Percentiles rank a stretch among this genome's conserved stretches.
These are phyloP conservation scores for Moricandia moricandioides DNA, from an alignment of 345 rosid genomes.

Conservation along the genomic window DNA sequence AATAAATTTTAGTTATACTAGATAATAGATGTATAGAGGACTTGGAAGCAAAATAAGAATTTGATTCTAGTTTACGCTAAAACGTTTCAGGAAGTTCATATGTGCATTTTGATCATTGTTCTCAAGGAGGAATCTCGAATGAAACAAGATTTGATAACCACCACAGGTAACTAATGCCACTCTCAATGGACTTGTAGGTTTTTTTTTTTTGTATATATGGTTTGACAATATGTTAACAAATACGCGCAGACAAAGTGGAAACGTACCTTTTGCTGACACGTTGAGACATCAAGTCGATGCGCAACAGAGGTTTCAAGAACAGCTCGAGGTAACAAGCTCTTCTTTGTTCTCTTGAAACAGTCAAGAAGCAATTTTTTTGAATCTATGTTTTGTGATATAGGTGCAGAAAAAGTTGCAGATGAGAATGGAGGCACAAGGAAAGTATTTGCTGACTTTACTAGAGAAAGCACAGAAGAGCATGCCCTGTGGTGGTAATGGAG, in stretches of 20 bases:
- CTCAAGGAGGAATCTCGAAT: conserved; percentile 33
- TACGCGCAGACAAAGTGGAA: conserved; percentile 34
- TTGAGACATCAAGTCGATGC: conserved; percentile 54
- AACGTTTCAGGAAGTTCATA: conserved; percentile 40
- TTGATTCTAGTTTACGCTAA: not conserved
- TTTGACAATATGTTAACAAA: conserved; percentile 17
- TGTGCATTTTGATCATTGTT: conserved; percentile 41
- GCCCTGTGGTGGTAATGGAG: conserved; percentile 30
- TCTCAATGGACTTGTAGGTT: not conserved
- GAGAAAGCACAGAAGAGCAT: conserved; percentile 74
- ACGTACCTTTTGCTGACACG: conserved; percentile 48
- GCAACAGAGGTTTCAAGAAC: conserved; percentile 56
- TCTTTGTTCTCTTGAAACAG: not conserved
- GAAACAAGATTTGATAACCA: conserved; percentile 38
- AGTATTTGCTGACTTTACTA: conserved; percentile 64
- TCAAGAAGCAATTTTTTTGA: not conserved
- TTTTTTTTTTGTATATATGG: not conserved
- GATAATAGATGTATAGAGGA: not conserved
- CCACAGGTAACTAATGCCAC: conserved; percentile 36
- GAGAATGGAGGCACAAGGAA: conserved; percentile 91
- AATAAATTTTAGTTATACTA: not conserved
- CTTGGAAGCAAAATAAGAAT: not conserved
- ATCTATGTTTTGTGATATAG: conserved; percentile 22
- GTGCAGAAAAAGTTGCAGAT: conserved; percentile 69
- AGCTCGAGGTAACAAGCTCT: conserved; percentile 59